Conservation (phyloP, 1,284 basidiomycete genomes). For the Xanthoconium separans region DNA sequence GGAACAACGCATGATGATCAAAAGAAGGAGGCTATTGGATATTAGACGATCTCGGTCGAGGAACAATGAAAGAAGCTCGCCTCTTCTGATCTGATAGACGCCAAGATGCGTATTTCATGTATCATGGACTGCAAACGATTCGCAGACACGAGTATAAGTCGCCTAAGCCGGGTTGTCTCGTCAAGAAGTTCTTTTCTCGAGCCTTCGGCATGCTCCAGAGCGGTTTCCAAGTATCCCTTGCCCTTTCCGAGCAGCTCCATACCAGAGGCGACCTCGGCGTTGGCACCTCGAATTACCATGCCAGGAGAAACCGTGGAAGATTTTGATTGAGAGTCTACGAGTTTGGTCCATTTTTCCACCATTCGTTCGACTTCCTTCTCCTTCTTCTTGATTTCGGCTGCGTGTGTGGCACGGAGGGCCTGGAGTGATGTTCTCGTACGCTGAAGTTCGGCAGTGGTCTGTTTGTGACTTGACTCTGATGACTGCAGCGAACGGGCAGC, state of each 20-base stretch:
- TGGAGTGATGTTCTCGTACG: slow-evolving; percentile 64
- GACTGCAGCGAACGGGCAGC: slow-evolving; percentile 53
- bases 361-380: slow-evolving; percentile 82
- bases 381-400: slow-evolving; percentile 76
- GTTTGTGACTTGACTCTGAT: slow-evolving; percentile 65
- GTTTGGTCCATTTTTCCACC: slow-evolving; percentile 72
- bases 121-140: slow-evolving; percentile 67
- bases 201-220: slow-evolving; percentile 73
- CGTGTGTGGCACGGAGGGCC: slow-evolving; percentile 61
- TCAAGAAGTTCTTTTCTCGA: slow-evolving; percentile 64
- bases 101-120: slow-evolving; percentile 39
- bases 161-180: slow-evolving; percentile 70
- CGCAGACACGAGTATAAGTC: slow-evolving; percentile 64
- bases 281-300: slow-evolving; percentile 49
- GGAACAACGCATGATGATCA: slow-evolving; percentile 53
- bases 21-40: slow-evolving; percentile 23
- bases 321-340: slow-evolving; percentile 66
- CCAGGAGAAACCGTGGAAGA: slow-evolving; percentile 45
- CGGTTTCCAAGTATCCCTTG: slow-evolving; percentile 63
- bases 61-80: slow-evolving; percentile 31
- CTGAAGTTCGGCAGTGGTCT: slow-evolving; percentile 65
- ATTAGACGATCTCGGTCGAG: slow-evolving; percentile 8
- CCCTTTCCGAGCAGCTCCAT: slow-evolving; percentile 48
- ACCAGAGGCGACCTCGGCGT: slow-evolving; percentile 50
- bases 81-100: slow-evolving; percentile 43